Base-by-base conservation (phyloP, 2,329 filamentous ascomycete genomes). In the Dactylellina sp. region DNA sequence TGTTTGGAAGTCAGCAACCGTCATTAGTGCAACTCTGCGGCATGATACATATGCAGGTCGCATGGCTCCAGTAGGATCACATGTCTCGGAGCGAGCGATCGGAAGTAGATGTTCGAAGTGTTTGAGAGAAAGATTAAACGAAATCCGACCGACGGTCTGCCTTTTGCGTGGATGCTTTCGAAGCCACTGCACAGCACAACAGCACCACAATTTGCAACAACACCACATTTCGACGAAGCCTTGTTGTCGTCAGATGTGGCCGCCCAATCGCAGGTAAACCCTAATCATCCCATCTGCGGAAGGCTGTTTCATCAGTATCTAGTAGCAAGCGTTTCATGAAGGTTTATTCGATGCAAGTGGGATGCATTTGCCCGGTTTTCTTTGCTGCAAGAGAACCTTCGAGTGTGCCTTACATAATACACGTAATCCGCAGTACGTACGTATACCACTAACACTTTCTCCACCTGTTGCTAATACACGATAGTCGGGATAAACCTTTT, bases 381-480 rank as follows among this genome's bases (percentile, higher is more conserved):
- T 47, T 40, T 22, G 50, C 32, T 55, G 50, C 39, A 44, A 2
- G 20, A 57, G 53, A 44, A 57, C 53, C 53, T 57, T 57, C 39
- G 53, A 70, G 39, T 70, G 22, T 39, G 64, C 64, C 64, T 70
- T 70, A 70, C 56, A 61, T 70, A 70, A 70, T 52, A 61, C 52
- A 62, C 55, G 47, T 52, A 61, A 70, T 40, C 9, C n/a, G 49
- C 42, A n/a, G 44, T 70, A 61, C 64, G 56, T 61, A 70, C 37
- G 40, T 46, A 55, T 57, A 46, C 40, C 49, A 40, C 64, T 37
- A 53, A 55, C 2, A 61, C 4, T 47, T 56, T 18, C 55, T 44
- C 22, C 35, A 52, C 20, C 42, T 7, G 20, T 42, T 9, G 14
- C 20, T 47, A n/a, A n/a, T 32, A 46, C 35, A 64, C 52, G 44